phyloP scores from a whole-genome alignment of 225 moss, liverwort and hornwort species.

The Polytrichum commune region DNA sequence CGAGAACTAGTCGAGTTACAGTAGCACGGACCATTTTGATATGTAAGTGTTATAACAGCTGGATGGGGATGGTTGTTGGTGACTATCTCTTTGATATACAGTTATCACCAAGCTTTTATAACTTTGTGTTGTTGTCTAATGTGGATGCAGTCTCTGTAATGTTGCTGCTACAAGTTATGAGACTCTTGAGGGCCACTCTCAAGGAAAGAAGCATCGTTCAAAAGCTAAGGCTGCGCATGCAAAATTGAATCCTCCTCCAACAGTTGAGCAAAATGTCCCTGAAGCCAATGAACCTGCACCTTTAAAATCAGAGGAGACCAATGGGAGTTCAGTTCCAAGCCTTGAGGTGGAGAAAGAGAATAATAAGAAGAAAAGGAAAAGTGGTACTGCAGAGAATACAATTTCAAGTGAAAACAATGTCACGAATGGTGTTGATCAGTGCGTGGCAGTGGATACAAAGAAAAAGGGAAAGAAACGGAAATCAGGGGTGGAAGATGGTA shows the following conservation, averaged over 20 bases:
- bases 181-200: constrained; percentile 72
- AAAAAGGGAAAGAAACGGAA: constrained; percentile 12
- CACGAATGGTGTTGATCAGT: background rate
- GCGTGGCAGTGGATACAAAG: constrained; percentile 2
- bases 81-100: too few relatives aligned
- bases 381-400: constrained; percentile 10
- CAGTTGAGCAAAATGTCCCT: constrained; percentile 4
- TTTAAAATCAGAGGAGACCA: constrained; percentile 9
- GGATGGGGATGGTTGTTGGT: too few relatives aligned
- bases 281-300: constrained; percentile 3
- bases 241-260: constrained; percentile 20
- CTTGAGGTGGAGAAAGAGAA: constrained; percentile 5
- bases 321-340: background rate
- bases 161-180: constrained; percentile 82
- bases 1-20: too few relatives aligned
- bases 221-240: constrained; percentile 64
- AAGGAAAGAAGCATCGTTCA: constrained; percentile 80
- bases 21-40: too few relatives aligned
- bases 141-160: constrained; percentile 68
- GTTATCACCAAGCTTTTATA: too few relatives aligned
- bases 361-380: constrained; percentile 38
- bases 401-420: background rate
- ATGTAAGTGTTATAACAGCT: too few relatives aligned
- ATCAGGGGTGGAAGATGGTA: constrained; percentile 1
- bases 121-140: background rate